Evolutionary conservation across 1,284 basidiomycete genomes (phyloP), one percentile per base, ranked within the genome.

Genomic region (Neonothopanus nambi): DNA sequence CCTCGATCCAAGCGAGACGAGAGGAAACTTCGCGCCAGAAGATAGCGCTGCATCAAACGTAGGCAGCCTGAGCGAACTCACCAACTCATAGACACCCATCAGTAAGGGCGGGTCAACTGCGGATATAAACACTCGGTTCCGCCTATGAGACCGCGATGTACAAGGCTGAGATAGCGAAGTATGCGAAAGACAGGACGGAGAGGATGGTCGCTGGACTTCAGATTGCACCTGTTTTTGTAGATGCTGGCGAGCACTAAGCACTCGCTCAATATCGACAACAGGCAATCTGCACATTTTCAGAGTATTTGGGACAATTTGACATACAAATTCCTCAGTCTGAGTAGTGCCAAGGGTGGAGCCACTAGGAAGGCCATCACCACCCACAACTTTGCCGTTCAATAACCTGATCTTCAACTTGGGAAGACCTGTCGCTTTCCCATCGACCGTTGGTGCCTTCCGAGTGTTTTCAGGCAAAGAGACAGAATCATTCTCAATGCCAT

Each of bases 1-100:
- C 35, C 57, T 51, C 30, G 55, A 30, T 17, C 67, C 68, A 42
- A 68, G 38, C 23, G 56, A 44, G 47, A 65, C 61, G 18, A 70
- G 48, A 30, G 70, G 69, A 56, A 61, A 70, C 39, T 47, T 42
- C 15, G 21, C 35, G 9, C 45, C 28, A 26, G 36, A 18, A 18
- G 46, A 38, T 36, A 54, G 57, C 30, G 9, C 13, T 38, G 39
- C 24, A 51, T 38, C 57, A 36, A 55, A 51, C 44, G 35, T 52
- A 39, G 35, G 55, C 23, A 47, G 24, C 43, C 48, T 50, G 45
- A 58, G 45, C 23, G 47, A 24, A 48, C 44, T 55, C 28, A 38
- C 41, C 36, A 56, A 11, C 44, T 39, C 37, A n/a, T 35, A 23
- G 35, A 55, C 35, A 15, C 42, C 48, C n/a, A 35, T 40, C 47